Evolutionary conservation across 2,329 filamentous ascomycete genomes (phyloP), one percentile per base, ranked within the genome.

Genomic region (Ceratocystis lukuohia): DNA sequence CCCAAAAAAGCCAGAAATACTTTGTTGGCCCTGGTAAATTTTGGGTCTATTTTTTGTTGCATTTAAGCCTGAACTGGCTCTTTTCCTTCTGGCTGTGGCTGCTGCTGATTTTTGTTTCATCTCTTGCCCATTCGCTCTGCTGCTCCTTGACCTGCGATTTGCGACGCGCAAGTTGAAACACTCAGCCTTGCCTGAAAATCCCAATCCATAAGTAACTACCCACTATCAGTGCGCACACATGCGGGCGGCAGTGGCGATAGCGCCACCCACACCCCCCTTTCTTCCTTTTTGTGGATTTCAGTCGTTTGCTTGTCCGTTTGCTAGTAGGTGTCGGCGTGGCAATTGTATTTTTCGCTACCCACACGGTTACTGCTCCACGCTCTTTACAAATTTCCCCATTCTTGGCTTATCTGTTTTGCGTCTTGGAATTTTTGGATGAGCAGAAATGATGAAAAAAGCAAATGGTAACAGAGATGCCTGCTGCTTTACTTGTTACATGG

Each of bases 161-260:
- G 53, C 28, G 20, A 64, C 53, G 53, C 56, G 44, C 41, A 48
- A 50, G 53, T 65, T 65, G 64, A 65, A 65, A 65, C 64, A 44
- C 56, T 44, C 33, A 65, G n/a, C 53, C 57, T 46, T 45, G 64
- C 53, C 37, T 65, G 64, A 46, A 63, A 46, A 65, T 65, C 64
- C 20, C 20, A 41, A 46, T 20, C 37, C 61, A 44, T 15, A 44
- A 17, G 53, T 28, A 57, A 33, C 53, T 33, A 33, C 53, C 53
- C 53, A 57, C 53, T 57, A 33, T 57, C 53, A 57, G 53, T 57
- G 53, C 53, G 53, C 22, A 33, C 28, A 30, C 22, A 57, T 7
- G 28, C 5, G 53, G 28, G 53, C 10, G 50, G 20, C 25, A 22
- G n/a, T 41, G 28, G 53, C 10, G 25, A 20, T 25, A 17, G 46